A percentile compares a stretch with the other conserved stretches of the same genome.
These are phyloP conservation scores for Rubus idaeus DNA, from an alignment of 306 rosid species.

Conservation along the genomic window DNA sequence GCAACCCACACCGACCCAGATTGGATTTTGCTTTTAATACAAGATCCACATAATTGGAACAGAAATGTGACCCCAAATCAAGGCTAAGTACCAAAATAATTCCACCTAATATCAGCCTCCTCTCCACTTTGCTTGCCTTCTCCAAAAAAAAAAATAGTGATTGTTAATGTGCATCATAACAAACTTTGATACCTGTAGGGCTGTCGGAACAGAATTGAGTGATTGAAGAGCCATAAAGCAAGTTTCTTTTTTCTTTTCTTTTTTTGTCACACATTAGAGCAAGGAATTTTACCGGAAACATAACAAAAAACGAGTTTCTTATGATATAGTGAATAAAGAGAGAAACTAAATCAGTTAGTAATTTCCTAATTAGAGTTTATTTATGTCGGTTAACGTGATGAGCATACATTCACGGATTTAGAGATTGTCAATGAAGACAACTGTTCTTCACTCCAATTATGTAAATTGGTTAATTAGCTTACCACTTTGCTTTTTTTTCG, in stretches of 20 bases:
- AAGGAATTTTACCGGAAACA: neutral
- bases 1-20: neutral
- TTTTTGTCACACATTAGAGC: neutral
- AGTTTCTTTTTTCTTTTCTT: neutral
- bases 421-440: too few species aligned
- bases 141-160: neutral
- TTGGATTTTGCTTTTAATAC: slow-evolving; percentile 1
- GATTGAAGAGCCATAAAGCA: neutral
- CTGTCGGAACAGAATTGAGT: neutral
- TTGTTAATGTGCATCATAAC: neutral
- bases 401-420: too few species aligned
- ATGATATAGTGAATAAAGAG: neutral
- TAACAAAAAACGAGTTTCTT: neutral
- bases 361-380: neutral
- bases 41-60: slow-evolving; percentile 3
- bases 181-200: neutral
- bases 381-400: neutral
- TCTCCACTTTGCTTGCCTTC: neutral
- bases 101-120: slow-evolving; percentile 15
- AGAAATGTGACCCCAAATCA: neutral
- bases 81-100: neutral
- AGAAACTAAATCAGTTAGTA: neutral
- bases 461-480: neutral
- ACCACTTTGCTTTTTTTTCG: neutral
- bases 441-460: too few species aligned